phyloP scores from a whole-genome alignment of 2,329 filamentous ascomycete species.

The Emergomyces pasteurianus region DNA sequence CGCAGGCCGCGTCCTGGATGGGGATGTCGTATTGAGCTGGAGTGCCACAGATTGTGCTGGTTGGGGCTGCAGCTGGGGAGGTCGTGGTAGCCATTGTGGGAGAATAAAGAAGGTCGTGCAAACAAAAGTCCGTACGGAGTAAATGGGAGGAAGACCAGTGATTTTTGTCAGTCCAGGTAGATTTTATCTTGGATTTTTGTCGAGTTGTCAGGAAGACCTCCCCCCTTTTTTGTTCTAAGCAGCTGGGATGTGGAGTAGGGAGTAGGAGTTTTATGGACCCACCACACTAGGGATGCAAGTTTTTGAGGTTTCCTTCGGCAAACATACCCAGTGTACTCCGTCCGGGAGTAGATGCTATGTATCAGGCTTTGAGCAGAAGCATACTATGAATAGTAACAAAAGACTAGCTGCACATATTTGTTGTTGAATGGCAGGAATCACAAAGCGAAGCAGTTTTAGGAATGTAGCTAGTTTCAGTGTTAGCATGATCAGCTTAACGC shows the following conservation, averaged over 20 bases:
- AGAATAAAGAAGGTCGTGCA: neutral
- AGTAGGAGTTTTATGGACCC: too few species aligned
- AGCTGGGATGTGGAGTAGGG: too few species aligned
- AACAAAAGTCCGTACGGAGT: neutral
- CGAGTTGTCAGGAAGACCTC: neutral
- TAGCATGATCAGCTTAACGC: too few species aligned
- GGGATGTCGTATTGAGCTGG: slow-evolving; percentile 17
- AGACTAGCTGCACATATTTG: neutral
- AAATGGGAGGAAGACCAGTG: neutral
- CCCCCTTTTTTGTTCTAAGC: too few species aligned
- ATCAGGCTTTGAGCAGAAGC: too few species aligned
- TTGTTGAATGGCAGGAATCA: neutral
- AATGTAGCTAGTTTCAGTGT: neutral
- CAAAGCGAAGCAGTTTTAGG: neutral
- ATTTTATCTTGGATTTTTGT: neutral
- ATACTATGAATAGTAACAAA: neutral
- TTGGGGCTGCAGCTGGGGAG: slow-evolving; percentile 1
- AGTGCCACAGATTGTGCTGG: slow-evolving; percentile 10
- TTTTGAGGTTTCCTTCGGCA: too few species aligned
- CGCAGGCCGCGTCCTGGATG: slow-evolving; percentile 17
- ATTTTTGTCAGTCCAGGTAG: neutral
- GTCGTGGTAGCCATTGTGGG: slow-evolving; percentile 5
- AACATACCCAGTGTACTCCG: too few species aligned
- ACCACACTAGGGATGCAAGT: too few species aligned
- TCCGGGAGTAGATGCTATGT: too few species aligned